Percentiles rank a stretch among this genome's conserved stretches.
Conservation (phyloP, 371 early-diverging fungal species). For the Syncephalastrum racemosum region DNA sequence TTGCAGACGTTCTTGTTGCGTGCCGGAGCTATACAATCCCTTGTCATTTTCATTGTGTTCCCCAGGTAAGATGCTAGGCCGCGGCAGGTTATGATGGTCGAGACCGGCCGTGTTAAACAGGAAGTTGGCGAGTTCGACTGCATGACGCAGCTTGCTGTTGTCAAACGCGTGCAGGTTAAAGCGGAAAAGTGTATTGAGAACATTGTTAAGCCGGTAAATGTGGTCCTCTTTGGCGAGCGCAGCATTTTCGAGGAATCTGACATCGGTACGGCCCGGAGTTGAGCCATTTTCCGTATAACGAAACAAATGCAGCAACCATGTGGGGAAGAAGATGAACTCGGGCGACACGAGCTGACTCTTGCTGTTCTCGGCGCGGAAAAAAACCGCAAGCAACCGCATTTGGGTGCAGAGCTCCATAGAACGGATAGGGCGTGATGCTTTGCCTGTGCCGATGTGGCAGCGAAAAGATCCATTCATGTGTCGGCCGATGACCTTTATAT, state of each 20-base stretch:
- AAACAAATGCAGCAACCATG: slow-evolving; percentile 44
- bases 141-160: slow-evolving; percentile 20
- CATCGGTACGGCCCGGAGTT: slow-evolving; percentile 41
- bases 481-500: slow-evolving; percentile 41
- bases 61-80: slow-evolving; percentile 1
- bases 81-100: slow-evolving; percentile 24
- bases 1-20: not conserved
- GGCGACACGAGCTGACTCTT: slow-evolving; percentile 35
- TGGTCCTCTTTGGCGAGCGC: slow-evolving; percentile 45
- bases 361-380: slow-evolving; percentile 33
- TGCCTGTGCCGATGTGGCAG: slow-evolving; percentile 48
- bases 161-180: slow-evolving; percentile 40
- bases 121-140: slow-evolving; percentile 38
- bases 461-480: slow-evolving; percentile 43
- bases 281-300: slow-evolving; percentile 36
- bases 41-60: too few species aligned
- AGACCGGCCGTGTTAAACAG: slow-evolving; percentile 36
- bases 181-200: slow-evolving; percentile 44
- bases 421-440: slow-evolving; percentile 40
- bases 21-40: too few species aligned
- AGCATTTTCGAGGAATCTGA: slow-evolving; percentile 41
- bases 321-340: slow-evolving; percentile 48
- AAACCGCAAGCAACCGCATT: slow-evolving; percentile 42
- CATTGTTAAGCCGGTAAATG: slow-evolving; percentile 44
- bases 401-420: slow-evolving; percentile 32